Evolutionary conservation across 164 flowering plant species (phyloP).

Genomic region (Euptelea pleiosperma): DNA sequence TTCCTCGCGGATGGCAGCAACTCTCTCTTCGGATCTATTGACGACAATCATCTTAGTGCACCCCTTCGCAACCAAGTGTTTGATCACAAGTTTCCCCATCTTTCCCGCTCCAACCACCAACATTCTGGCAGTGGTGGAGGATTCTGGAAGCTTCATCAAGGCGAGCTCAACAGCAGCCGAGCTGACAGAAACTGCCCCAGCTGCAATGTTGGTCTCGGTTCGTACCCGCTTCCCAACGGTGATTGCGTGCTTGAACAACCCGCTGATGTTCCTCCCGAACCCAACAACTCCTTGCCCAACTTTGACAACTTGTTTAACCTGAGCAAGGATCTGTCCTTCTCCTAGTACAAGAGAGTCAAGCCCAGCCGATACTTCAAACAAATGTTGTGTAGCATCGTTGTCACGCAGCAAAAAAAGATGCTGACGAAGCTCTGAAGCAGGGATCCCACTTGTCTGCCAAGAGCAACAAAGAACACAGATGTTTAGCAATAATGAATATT

Average conservation of each 20-base stretch:
- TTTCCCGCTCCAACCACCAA: slow-evolving; percentile 93
- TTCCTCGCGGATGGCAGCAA: slow-evolving; percentile 75
- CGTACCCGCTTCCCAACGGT: slow-evolving; percentile 91
- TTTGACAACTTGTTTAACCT: slow-evolving; percentile 93
- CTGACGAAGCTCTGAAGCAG: slow-evolving; percentile 70
- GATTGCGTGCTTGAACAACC: slow-evolving; percentile 89
- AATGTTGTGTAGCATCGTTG: slow-evolving; percentile 83
- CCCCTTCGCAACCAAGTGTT: slow-evolving; percentile 93
- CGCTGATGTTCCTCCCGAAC: slow-evolving; percentile 87
- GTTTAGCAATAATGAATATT: neutral
- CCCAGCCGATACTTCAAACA: slow-evolving; percentile 96
- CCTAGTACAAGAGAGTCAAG: slow-evolving; percentile 95
- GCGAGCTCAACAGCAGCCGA: slow-evolving; percentile 98
- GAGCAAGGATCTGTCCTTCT: slow-evolving; percentile 96
- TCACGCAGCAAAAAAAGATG: slow-evolving; percentile 84
- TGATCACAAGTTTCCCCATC: slow-evolving; percentile 99
- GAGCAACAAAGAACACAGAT: slow-evolving; percentile 1
- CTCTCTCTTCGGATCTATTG: slow-evolving; percentile 82
- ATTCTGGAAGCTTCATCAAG: slow-evolving; percentile 79
- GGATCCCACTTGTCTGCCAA: slow-evolving; percentile 91
- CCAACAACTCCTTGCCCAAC: slow-evolving; percentile 86
- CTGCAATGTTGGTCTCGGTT: slow-evolving; percentile 83
- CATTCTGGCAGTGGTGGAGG: slow-evolving; percentile 60
- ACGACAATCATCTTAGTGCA: slow-evolving; percentile 87
- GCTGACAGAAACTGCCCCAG: slow-evolving; percentile 98